Evolutionary conservation across 805 yeast genomes (phyloP), one percentile per base, ranked within the genome.

Genomic region (Jamesozyma hellenica): DNA sequence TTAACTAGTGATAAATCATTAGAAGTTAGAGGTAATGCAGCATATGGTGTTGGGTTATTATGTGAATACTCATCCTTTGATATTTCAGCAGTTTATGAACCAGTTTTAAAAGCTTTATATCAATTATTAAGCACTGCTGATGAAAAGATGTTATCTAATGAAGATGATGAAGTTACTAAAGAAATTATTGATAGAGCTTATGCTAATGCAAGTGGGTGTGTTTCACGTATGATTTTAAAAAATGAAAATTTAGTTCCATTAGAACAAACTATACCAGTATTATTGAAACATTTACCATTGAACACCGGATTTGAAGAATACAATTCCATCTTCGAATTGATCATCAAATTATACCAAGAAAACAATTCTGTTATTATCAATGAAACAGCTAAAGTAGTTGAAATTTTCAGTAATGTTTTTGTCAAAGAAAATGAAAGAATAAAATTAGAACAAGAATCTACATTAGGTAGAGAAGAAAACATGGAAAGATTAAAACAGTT

Each of bases 121-220:
- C 79, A 80, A 58, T 67, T 87, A 52, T 70, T 92, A 56, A 76
- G 75, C 63, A 82, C 81, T 61, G 87, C 86, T 44, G 85, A 83
- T 60, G 77, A 74, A 61, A 82, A 82, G 65, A 80, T 75, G 41
- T 51, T 67, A 16, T 51, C 58, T 35, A 60, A 58, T 34, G 73
- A 65, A 40, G 75, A 68, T 41, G 86, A 79, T 53, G 94, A 81
- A 49, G 90, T 82, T 60, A 71, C 84, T 27, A 74, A 73, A 54
- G 95, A 86, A 48, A 81, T 77, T 44, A 74, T 84, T 51, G 79
- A 80, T 65, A 74, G 95, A 67, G 77, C 94, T 5, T 77, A 75
- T 50, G 96, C 97, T 44, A 92, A 92, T 62, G 95, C 95, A 4
- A 82, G 92, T 62, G 98, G 98, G 33, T 92, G 97, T 73, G 95